Evolutionary conservation across 371 early-diverging fungal species (phyloP).

Genomic region (Mortierella sp.): DNA sequence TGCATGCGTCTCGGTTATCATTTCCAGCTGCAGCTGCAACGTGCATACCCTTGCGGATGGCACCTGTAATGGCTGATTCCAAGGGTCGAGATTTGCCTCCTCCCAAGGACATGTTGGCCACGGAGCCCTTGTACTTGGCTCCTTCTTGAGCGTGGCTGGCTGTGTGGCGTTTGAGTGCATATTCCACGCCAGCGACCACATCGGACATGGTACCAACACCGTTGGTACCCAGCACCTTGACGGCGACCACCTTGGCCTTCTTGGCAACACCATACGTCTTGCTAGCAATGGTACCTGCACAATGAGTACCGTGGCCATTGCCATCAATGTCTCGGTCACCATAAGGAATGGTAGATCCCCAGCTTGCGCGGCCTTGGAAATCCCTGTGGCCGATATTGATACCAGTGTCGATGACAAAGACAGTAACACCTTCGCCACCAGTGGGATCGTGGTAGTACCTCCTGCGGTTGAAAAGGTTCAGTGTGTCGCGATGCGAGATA

Average conservation of each 20-base stretch:
- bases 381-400: conserved; percentile 85
- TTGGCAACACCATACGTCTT: conserved; percentile 92
- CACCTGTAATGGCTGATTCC: conserved; percentile 84
- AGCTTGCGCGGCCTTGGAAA: conserved; percentile 89
- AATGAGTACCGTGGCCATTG: conserved; percentile 95
- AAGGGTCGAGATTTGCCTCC: conserved; percentile 89
- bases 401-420: conserved; percentile 96
- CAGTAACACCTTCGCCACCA: conserved; percentile 87
- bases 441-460: conserved; percentile 76
- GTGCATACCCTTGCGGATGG: conserved; percentile 84
- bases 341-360: conserved; percentile 84
- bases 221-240: conserved; percentile 91
- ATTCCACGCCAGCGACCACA: conserved; percentile 83
- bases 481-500: conserved; percentile 78
- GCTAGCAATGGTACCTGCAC: conserved; percentile 95
- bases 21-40: conserved; percentile 99
- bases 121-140: conserved; percentile 78
- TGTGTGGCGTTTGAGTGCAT: conserved; percentile 68
- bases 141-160: conserved; percentile 59
- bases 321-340: conserved; percentile 82
- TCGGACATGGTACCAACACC: conserved; percentile 89
- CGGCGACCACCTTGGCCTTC: conserved; percentile 88
- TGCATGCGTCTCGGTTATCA: conserved; percentile 94
- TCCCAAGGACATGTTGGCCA: conserved; percentile 96
- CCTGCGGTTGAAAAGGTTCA: conserved; percentile 67